A percentile compares a stretch with the other conserved stretches of the same genome.
phyloP scores from a whole-genome alignment of 306 rosid genomes.

The Pueraria montana region DNA sequence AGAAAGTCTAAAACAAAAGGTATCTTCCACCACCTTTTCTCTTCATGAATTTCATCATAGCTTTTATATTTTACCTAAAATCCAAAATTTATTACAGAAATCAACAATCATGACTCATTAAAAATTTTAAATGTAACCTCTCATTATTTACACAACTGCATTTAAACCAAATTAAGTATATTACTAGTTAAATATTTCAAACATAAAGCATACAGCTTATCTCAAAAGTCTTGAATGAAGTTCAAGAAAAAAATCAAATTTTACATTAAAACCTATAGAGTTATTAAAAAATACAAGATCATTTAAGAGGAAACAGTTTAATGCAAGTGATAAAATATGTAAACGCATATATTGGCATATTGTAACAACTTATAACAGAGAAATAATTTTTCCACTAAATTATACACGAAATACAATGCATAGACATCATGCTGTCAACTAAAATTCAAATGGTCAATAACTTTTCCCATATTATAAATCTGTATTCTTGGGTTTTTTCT shows the following conservation, averaged over 20 bases:
- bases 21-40: constrained; percentile 81
- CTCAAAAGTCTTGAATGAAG: constrained; percentile 16
- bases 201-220: constrained; percentile 23
- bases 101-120: constrained; percentile 30
- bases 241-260: constrained; percentile 6
- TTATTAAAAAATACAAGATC: neutral
- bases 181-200: neutral
- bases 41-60: constrained; percentile 84
- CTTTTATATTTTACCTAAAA: constrained; percentile 85
- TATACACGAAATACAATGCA: neutral
- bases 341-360: neutral
- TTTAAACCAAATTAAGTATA: constrained; percentile 42
- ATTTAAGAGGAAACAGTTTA: constrained; percentile 17
- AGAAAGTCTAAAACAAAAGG: constrained; percentile 87
- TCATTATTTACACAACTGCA: constrained; percentile 14
- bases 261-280: neutral
- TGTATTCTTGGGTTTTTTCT: neutral
- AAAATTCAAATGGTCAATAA: constrained; percentile 27
- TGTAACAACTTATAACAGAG: neutral
- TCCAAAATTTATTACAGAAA: constrained; percentile 46
- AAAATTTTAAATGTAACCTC: constrained; percentile 23
- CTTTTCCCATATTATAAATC: constrained; percentile 15
- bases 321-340: neutral
- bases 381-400: constrained; percentile 29
- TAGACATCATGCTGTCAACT: constrained; percentile 3